Evolutionary conservation across 2,329 filamentous ascomycete species (phyloP).

Genomic region (Teratosphaeria viscida): DNA sequence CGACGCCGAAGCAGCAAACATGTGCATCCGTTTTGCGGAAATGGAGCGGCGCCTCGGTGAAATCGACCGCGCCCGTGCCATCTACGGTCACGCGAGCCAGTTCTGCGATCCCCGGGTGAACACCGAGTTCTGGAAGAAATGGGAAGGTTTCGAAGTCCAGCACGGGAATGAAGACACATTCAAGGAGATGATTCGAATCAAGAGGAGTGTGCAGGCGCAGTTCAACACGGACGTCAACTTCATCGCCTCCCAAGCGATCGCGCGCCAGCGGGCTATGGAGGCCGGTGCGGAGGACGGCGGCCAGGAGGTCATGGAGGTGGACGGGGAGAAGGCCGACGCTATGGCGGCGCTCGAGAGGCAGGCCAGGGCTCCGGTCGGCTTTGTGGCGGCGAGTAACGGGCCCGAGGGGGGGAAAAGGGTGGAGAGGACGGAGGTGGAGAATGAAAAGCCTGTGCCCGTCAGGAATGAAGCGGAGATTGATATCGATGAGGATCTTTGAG

Average conservation of each 20-base stretch:
- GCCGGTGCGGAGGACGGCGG: conserved; percentile 36
- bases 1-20: conserved; percentile 84
- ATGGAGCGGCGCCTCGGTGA: conserved; percentile 89
- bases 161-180: conserved; percentile 99
- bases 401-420: conserved; percentile 24
- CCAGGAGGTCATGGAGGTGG: conserved; percentile 30
- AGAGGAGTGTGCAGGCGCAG: conserved; percentile 91
- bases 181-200: conserved; percentile 98
- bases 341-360: conserved; percentile 86
- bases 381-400: conserved; percentile 70
- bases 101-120: conserved; percentile 93
- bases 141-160: conserved; percentile 94
- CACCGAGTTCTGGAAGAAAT: conserved; percentile 79
- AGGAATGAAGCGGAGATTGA: conserved; percentile 24
- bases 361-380: conserved; percentile 77
- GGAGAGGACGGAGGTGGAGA: conserved; percentile 3
- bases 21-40: conserved; percentile 98
- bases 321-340: conserved; percentile 56
- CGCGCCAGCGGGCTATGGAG: conserved; percentile 54
- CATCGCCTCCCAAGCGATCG: conserved; percentile 89
- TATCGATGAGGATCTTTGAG: conserved; percentile 24
- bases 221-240: conserved; percentile 99
- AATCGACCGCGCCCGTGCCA: conserved; percentile 87
- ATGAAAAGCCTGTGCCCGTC: conserved; percentile 1
- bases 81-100: conserved; percentile 92